Evolutionary conservation across 352 stramenopile genomes (phyloP), one percentile per base, ranked within the genome.

Genomic region (Hyaloperonospora arabidopsidis): DNA sequence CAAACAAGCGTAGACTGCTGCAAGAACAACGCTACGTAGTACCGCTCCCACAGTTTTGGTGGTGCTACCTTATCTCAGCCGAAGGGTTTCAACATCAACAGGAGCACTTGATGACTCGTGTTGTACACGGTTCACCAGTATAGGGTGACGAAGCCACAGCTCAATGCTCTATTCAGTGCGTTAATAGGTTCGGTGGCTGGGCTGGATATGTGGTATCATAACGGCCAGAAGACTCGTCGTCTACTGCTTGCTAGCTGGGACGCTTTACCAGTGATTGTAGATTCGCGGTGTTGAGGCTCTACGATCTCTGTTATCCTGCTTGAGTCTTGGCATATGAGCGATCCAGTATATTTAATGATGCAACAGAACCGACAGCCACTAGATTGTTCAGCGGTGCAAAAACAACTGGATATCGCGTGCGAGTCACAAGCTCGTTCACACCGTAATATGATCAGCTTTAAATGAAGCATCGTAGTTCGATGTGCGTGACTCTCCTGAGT

Each of bases 161-260:
- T 87, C 11, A 68, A 84, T 55, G 47, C 66, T n/a, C 41, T 90
- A 8, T 90, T 88, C 32, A 67, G 65, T 7, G 77, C 80, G 1
- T 58, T 90, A 18, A 75, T 90, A 25, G 80, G 87, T 70, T 76
- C 74, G n/a, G 58, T 87, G 14, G 56, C 65, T 4, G 57, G 76
- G 43, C 63, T 90, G 25, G 75, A 88, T 14, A 77, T 85, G 34
- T 90, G 77, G 80, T 90, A 90, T 50, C 61, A 88, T 2, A 77
- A 84, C 38, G 76, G 65, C 10, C 57, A 74, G 19, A 76, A 86
- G 66, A 88, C 77, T 3, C 75, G 77, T 15, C 52, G 50, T 1
- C 49, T 70, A 5, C 49, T 88, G 29, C 72, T 90, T 46, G 67
- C 70, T 52, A 88, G 77, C 39, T 90, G 80, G 80, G 67, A 87